Base-by-base conservation (phyloP, 441 rosid genomes). In the Daphne laureola region DNA sequence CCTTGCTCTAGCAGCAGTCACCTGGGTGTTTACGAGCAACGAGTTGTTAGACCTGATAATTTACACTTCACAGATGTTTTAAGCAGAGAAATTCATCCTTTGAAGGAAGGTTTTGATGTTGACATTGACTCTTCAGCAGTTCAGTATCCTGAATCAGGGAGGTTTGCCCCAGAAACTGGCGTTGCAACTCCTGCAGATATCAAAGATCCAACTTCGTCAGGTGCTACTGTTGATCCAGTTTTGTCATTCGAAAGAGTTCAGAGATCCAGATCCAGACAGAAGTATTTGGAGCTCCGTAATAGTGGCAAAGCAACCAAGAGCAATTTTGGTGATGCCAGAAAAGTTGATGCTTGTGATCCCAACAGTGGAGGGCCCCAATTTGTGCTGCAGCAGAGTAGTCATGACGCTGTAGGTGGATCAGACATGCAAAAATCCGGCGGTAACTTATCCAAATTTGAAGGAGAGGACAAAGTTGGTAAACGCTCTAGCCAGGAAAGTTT, bases 181-280 rank as follows among this genome's bases (percentile, higher is more conserved):
- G 69, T 62, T 56, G 72, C 61, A 43, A 82, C 90, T 65, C 90
- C 87, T 43, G 67, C 50, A 51, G 78, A 62, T 71, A 73, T 71
- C 68, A 64, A 44, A 57, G 72, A 70, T 51, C 65, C 67, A 38
- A 64, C 38, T 35, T 27, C 55, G 47, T 56, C 71, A 21, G 83
- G 64, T 52, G 53, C 61, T 64, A 43, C 53, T 57, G 62, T 62
- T 46, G 80, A 76, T 50, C 76, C 73, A 36, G 62, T 64, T 59
- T 69, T 61, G 51, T 79, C 98, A 40, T 63, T 82, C 66, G 83
- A 72, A 52, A 90, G 75, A 65, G 69, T 90, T 71, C 90, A 82
- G 65, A 94, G 96, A 67, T 94, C 98, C 17, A 87, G 71, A 71
- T 76, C 88, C 8, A 90, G 99, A 76, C 96, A 94, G 70, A 70